Evolutionary conservation across 768 basidiomycete genomes (phyloP), one percentile per base, ranked within the genome.

Genomic region (Suillus alpinus): DNA sequence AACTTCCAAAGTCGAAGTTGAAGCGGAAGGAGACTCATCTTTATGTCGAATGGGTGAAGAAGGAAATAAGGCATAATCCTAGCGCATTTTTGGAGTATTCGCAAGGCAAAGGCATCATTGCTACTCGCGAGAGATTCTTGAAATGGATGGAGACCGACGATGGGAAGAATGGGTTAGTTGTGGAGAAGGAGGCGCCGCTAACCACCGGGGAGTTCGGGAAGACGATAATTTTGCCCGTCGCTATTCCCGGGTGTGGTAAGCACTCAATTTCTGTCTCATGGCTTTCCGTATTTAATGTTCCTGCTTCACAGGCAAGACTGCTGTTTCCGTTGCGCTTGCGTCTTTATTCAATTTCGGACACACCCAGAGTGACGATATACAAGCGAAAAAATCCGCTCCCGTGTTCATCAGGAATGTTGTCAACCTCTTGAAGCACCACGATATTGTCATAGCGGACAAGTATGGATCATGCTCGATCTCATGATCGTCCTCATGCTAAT

Each of bases 401-500:
- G 62, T 71, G 2, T 96, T 96, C 70, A 68, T 92, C 58, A 86
- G 79, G 70, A 95, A 92, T 61, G 90, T 97, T 41, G 69, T 76
- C 14, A 69, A 77, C 0, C 79, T 91, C 1, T 77, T 97, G 29
- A 70, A 82, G 57, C 78, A 71, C 0, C 77, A 91, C 56, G 81
- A 91, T 61, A 85, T 98, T 0, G 95, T 98, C 23, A 92, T 92
- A 62, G 95, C 95, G 29, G 96, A 98, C 75, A 92, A 92, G 95
- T 94, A 65, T 56, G 86, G 13, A 13, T 55, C 1, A 8, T n/a
- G 32, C 44, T 37, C 43, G 6, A 41, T 37, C 50, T 52, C 32
- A 2, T 47, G 18, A 6, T 6, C 50, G 1, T 59, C 36, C 10
- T 9, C 31, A 64, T 36, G 58, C 46, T 10, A 52, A 7, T 44